phyloP scores from a whole-genome alignment of 2,329 filamentous ascomycete species.

The Exophiala lecanii-corni region DNA sequence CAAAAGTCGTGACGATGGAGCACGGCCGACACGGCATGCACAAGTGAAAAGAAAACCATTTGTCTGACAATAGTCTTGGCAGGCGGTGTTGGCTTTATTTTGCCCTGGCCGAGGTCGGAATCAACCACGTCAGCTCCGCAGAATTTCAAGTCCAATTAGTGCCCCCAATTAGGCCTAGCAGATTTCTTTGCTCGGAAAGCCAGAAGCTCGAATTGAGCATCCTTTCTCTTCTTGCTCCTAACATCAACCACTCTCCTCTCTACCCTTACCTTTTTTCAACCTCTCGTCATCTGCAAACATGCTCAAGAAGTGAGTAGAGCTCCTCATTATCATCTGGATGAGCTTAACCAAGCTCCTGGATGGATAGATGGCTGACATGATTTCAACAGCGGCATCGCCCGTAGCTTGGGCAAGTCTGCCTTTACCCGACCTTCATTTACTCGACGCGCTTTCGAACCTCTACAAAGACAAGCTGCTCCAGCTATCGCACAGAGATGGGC shows the following conservation, averaged over 20 bases:
- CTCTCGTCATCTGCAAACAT: slow-evolving; percentile 43
- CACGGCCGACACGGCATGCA: too few species aligned
- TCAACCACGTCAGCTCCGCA: background rate
- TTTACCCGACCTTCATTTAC: slow-evolving; percentile 53
- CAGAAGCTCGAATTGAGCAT: slow-evolving; percentile 3
- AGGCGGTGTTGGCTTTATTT: too few species aligned
- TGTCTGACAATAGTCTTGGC: background rate
- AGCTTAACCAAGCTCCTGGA: slow-evolving; percentile 30
- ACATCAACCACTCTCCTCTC: slow-evolving; percentile 22
- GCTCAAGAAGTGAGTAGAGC: slow-evolving; percentile 56
- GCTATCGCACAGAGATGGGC: slow-evolving; percentile 59
- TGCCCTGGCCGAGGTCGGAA: background rate
- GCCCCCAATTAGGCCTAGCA: background rate
- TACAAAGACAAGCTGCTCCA: slow-evolving; percentile 54
- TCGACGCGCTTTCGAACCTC: slow-evolving; percentile 54
- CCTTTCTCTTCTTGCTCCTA: slow-evolving; percentile 18
- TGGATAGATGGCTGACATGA: slow-evolving; percentile 34
- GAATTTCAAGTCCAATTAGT: background rate
- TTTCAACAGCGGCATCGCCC: slow-evolving; percentile 57
- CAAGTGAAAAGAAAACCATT: too few species aligned
- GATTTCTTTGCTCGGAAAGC: background rate
- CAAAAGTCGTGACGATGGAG: too few species aligned
- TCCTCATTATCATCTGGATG: slow-evolving; percentile 12
- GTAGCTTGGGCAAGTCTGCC: slow-evolving; percentile 56
- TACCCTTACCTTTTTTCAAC: slow-evolving; percentile 14